Evolutionary conservation across 2,329 filamentous ascomycete genomes (phyloP), one percentile per base, ranked within the genome.

Genomic region (Coniella vitis): DNA sequence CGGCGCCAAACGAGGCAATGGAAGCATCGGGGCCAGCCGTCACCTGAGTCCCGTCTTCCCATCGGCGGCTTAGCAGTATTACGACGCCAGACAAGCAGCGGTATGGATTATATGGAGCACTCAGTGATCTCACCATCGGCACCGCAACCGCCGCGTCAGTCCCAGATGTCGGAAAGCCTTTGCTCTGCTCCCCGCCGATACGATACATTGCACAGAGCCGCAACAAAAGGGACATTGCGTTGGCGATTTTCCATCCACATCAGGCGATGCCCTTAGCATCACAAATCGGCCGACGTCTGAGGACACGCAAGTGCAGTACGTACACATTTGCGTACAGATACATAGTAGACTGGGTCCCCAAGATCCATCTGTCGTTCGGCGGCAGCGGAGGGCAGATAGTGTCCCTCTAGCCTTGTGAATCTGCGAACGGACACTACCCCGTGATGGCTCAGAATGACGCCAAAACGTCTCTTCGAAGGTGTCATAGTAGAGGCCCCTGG

Each of bases 91-190:
- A 36, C n/a, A n/a, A n/a, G n/a, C 38, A 36, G 20, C 31, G 31
- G 19, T 36, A 22, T n/a, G 20, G 20, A 19, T 12, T 21, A 4
- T 21, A 9, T n/a, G 25, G 25, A 29, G 25, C 10, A 10, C 16
- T 25, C 20, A 25, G 21, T 21, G 34, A n/a, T 29, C 19, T 34
- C 32, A 34, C 29, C 25, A 29, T 29, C 25, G 25, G 34, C 19
- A 45, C 34, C 42, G 40, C 12, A 43, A 35, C 19, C 49, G 49
- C 49, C 45, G 49, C 46, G 49, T 52, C 46, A 52, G 49, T 48
- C 13, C 32, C 45, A 31, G 45, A 44, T 48, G 12, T 40, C 37
- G 31, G 49, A 38, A 37, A 22, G 31, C 14, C 14, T 25, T 14
- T 31, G 10, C 19, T 25, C 4, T 32, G 21, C 40, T 41, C 19